These are phyloP conservation scores for Ceriops tagal DNA, from an alignment of 345 rosid genomes.

Conservation along the genomic window DNA sequence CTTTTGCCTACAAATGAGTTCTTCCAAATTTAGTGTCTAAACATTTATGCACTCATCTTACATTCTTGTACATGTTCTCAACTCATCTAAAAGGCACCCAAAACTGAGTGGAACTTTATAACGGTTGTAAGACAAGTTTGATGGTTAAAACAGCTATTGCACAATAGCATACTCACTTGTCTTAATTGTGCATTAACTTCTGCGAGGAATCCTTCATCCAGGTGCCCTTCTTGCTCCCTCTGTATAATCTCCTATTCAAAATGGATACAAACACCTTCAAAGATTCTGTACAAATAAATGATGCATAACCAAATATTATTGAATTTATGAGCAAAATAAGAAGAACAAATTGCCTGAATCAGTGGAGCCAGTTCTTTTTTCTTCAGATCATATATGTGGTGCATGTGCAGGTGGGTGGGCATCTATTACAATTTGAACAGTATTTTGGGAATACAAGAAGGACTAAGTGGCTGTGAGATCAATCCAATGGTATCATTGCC, in stretches of 20 bases:
- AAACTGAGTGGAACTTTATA: background rate
- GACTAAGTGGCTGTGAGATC: background rate
- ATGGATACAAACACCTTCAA: conserved; percentile 1
- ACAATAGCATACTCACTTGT: conserved; percentile 46
- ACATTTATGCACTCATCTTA: background rate
- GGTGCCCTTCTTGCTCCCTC: conserved; percentile 76
- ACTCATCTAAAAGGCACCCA: background rate
- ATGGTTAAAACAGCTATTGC: background rate
- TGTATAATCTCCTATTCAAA: conserved; percentile 54
- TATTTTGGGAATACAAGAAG: background rate
- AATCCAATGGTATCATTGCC: background rate
- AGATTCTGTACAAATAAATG: background rate
- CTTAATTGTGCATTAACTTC: conserved; percentile 91
- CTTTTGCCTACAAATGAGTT: conserved; percentile 60
- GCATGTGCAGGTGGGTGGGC: too few relatives aligned
- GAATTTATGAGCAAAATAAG: too few relatives aligned
- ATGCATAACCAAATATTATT: too few relatives aligned
- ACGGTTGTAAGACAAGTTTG: background rate
- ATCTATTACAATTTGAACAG: background rate
- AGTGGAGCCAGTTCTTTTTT: too few relatives aligned
- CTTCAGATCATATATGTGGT: too few relatives aligned
- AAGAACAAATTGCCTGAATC: too few relatives aligned
- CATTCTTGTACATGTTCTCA: background rate
- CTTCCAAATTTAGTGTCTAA: background rate
- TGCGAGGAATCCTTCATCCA: conserved; percentile 89